Evolutionary conservation across 2,329 filamentous ascomycete species (phyloP).

Genomic region (Fusarium kyushuense): DNA sequence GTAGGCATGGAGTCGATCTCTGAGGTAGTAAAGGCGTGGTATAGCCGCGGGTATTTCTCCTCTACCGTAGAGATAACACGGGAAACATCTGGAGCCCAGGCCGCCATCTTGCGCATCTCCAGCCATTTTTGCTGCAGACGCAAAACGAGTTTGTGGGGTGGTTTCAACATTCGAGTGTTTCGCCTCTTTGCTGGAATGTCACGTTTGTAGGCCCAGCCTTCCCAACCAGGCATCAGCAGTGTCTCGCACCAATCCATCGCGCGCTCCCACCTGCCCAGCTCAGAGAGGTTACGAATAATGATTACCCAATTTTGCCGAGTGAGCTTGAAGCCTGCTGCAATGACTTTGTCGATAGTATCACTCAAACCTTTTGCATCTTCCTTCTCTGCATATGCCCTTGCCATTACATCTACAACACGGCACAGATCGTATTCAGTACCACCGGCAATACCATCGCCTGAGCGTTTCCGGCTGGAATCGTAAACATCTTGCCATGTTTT

Average conservation of each 20-base stretch:
- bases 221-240: conserved; percentile 82
- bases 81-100: conserved; percentile 63
- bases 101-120: conserved; percentile 60
- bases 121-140: conserved; percentile 63
- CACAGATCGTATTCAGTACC: conserved; percentile 66
- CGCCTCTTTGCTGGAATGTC: conserved; percentile 51
- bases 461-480: conserved; percentile 47
- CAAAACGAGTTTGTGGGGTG: conserved; percentile 58
- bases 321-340: conserved; percentile 76
- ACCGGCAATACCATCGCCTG: conserved; percentile 54
- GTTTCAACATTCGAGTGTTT: conserved; percentile 50
- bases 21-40: conserved; percentile 56
- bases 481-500: conserved; percentile 67
- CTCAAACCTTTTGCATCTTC: conserved; percentile 61
- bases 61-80: conserved; percentile 55
- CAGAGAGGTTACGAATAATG: conserved; percentile 76
- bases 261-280: conserved; percentile 67
- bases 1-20: conserved; percentile 49
- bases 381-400: conserved; percentile 57
- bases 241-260: conserved; percentile 82
- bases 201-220: conserved; percentile 70
- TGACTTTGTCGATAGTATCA: conserved; percentile 66
- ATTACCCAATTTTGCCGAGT: conserved; percentile 85
- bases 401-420: conserved; percentile 63
- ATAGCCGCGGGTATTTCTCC: conserved; percentile 55